Base-by-base conservation (phyloP, 2,329 filamentous ascomycete genomes). In the Beauveria brongniartii region DNA sequence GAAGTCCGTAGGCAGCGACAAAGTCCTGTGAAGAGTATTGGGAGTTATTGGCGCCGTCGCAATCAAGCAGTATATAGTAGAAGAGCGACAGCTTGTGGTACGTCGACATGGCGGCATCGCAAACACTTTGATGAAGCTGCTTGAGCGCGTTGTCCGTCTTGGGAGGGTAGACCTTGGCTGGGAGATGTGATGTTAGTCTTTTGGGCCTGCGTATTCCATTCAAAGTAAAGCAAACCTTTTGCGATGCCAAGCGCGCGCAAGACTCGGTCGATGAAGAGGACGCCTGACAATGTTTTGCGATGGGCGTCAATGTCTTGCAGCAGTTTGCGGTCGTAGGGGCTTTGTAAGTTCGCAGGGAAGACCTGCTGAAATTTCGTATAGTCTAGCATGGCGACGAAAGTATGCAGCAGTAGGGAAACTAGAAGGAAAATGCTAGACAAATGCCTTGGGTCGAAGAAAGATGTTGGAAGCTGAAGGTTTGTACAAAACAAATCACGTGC, bases 71-170 rank as follows among this genome's bases (percentile, higher is more conserved):
- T 44, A 95, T 78, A 72, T 95, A 96, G 78, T 90, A 95, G 65
- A 95, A 79, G 53, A 94, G 81, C 20, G 91, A 90, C 65, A 92
- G 85, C 72, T 92, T 92, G 75, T 92, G 87, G 72, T 92, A 88
- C 59, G 84, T 80, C 8, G 87, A 82, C 66, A 88, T 85, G 54
- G 77, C 77, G 59, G 77, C 83, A 28, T 84, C 80, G 71, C 86
- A 82, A 64, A 96, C 86, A 62, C 86, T 83, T 63, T 85, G 78
- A 73, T 92, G 87, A 6, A 95, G 80, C 44, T 84, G 82, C 66
- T 84, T 83, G 34, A 95, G 80, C 47, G 85, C 83, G 63, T 78
- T 79, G 62, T 89, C 86, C 58, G 82, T 84, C 69, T 85, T 86
- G 0, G 91, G 90, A 48, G 91, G 91, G 69, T 94, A 96, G 14